phyloP scores from a whole-genome alignment of 257 asterid species.

The Fraxinus pennsylvanica region DNA sequence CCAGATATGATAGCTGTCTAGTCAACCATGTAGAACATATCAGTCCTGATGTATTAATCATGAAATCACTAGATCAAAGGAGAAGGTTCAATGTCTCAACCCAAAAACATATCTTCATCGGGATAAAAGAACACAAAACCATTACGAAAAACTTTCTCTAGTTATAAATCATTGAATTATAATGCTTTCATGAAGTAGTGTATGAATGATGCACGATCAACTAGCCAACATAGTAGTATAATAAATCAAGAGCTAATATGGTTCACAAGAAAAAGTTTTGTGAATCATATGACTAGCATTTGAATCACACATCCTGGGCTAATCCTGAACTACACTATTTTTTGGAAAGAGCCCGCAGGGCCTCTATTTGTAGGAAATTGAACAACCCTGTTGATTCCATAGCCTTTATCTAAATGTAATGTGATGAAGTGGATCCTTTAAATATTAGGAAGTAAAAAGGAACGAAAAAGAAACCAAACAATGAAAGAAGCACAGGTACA shows the following conservation, averaged over 20 bases:
- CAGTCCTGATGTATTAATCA: no score
- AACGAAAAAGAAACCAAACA: background rate
- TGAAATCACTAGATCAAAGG: no score
- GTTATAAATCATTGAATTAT: no score
- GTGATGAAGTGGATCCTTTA: background rate
- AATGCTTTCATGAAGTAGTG: no score
- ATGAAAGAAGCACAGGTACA: constrained; percentile 10
- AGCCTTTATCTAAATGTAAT: background rate
- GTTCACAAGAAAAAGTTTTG: background rate
- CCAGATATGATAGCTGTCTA: constrained; percentile 97
- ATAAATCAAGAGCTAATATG: background rate
- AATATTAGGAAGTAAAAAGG: background rate
- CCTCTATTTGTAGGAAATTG: background rate
- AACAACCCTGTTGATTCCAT: constrained; percentile 17
- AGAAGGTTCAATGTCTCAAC: no score
- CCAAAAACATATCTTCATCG: no score
- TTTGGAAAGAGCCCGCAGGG: no score
- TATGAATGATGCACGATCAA: no score
- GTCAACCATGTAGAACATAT: constrained; percentile 35
- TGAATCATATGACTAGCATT: background rate
- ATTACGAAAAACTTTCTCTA: no score
- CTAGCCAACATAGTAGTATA: background rate
- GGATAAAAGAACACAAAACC: no score
- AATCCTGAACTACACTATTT: background rate
- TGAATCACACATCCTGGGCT: background rate